These are phyloP conservation scores for Viridothelium virens DNA, from an alignment of 495 filamentous ascomycete species.

Conservation along the genomic window DNA sequence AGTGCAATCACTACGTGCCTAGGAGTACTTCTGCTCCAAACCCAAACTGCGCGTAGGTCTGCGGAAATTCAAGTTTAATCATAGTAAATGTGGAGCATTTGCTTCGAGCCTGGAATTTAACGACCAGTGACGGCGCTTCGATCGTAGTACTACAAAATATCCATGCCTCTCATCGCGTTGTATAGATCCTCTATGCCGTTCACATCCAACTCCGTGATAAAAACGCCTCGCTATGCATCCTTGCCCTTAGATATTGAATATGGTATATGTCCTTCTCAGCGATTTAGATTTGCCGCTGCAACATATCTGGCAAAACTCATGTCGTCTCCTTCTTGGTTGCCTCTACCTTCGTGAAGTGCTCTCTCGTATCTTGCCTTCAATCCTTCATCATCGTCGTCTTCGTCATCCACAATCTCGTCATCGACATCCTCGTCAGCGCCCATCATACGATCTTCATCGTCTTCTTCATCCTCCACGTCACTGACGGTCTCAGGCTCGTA, in stretches of 20 bases:
- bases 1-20: too few relatives aligned
- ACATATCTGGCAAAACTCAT: slow-evolving; percentile 56
- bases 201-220: not conserved
- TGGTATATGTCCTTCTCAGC: not conserved
- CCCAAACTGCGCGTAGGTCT: too few relatives aligned
- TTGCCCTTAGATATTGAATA: not conserved
- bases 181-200: too few relatives aligned
- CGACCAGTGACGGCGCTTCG: too few relatives aligned
- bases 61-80: too few relatives aligned
- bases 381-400: slow-evolving; percentile 38
- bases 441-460: slow-evolving; percentile 43
- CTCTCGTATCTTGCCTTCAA: slow-evolving; percentile 54
- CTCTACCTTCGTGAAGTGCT: slow-evolving; percentile 44
- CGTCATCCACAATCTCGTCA: slow-evolving; percentile 36
- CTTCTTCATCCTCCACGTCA: slow-evolving; percentile 52
- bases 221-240: slow-evolving; percentile 7
- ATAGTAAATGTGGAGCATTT: too few relatives aligned
- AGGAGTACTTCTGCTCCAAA: too few relatives aligned
- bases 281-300: slow-evolving; percentile 24
- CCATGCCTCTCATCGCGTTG: too few relatives aligned
- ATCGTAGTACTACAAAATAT: too few relatives aligned
- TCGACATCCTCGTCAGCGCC: slow-evolving; percentile 34
- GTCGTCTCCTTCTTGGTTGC: slow-evolving; percentile 42
- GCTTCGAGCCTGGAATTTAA: too few relatives aligned
- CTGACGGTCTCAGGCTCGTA: slow-evolving; percentile 48